Evolutionary conservation across 1,284 basidiomycete genomes (phyloP).

Genomic region (Ustilago crameri): DNA sequence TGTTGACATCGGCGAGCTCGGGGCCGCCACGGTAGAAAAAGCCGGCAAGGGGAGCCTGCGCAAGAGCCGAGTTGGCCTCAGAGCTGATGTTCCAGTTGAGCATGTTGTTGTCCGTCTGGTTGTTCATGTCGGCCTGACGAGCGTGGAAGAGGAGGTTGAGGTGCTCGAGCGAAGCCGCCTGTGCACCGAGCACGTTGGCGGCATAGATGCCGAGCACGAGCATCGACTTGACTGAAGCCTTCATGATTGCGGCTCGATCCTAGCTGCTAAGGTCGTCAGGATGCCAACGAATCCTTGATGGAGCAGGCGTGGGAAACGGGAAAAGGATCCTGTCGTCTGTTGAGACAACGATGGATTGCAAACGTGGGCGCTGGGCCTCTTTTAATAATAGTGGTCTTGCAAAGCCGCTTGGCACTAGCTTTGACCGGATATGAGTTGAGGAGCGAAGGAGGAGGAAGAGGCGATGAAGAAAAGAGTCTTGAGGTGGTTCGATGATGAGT

Average conservation of each 20-base stretch:
- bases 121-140: constrained; percentile 17
- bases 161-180: constrained; percentile 34
- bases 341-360: too few relatives aligned
- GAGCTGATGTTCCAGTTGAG: constrained; percentile 41
- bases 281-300: neutral
- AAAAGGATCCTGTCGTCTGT: too few relatives aligned
- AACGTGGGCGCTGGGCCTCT: too few relatives aligned
- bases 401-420: too few relatives aligned
- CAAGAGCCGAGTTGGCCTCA: constrained; percentile 33
- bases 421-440: too few relatives aligned
- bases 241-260: constrained; percentile 7
- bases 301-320: too few relatives aligned
- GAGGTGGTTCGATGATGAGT: too few relatives aligned
- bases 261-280: neutral
- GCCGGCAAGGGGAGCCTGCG: constrained; percentile 22
- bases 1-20: constrained; percentile 29
- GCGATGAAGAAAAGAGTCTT: too few relatives aligned
- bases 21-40: constrained; percentile 40
- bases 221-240: constrained; percentile 25
- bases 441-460: too few relatives aligned
- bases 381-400: too few relatives aligned
- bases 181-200: constrained; percentile 20
- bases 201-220: constrained; percentile 40
- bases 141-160: constrained; percentile 21
- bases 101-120: constrained; percentile 5